A percentile compares a stretch with the other conserved stretches of the same genome.
Evolutionary conservation across 2,329 filamentous ascomycete species (phyloP).

Genomic region (Alternaria sp.): DNA sequence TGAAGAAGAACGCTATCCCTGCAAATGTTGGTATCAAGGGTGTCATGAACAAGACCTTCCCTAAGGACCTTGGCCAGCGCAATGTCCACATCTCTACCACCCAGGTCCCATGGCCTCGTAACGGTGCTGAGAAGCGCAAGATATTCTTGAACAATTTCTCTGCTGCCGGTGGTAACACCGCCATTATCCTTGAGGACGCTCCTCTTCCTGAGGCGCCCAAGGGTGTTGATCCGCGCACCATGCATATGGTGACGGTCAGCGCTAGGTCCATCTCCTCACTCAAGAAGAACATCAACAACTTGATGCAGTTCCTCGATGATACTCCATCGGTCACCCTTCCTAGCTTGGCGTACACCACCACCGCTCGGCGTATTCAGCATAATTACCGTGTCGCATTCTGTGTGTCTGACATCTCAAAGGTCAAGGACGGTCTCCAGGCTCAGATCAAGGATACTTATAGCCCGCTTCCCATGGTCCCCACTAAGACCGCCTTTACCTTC

Average conservation of each 20-base stretch:
- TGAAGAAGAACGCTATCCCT: slow-evolving; percentile 63
- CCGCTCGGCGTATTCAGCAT: slow-evolving; percentile 63
- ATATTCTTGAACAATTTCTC: slow-evolving; percentile 64
- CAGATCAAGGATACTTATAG: slow-evolving; percentile 61
- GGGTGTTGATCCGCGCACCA: slow-evolving; percentile 56
- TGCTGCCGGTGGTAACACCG: slow-evolving; percentile 63
- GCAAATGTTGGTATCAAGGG: slow-evolving; percentile 65
- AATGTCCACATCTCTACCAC: slow-evolving; percentile 62
- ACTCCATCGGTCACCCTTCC: slow-evolving; percentile 57
- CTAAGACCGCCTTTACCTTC: slow-evolving; percentile 62
- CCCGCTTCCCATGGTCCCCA: slow-evolving; percentile 62
- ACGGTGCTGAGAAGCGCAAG: slow-evolving; percentile 59
- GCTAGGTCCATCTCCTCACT: slow-evolving; percentile 61
- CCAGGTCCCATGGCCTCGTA: slow-evolving; percentile 57
- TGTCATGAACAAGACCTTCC: slow-evolving; percentile 64
- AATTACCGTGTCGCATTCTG: slow-evolving; percentile 61
- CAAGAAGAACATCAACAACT: slow-evolving; percentile 60
- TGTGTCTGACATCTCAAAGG: slow-evolving; percentile 58
- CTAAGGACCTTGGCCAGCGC: slow-evolving; percentile 61
- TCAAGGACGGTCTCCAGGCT: slow-evolving; percentile 56
- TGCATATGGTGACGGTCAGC: slow-evolving; percentile 60
- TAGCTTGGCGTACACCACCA: slow-evolving; percentile 62
- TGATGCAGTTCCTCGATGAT: slow-evolving; percentile 58
- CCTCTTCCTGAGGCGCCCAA: slow-evolving; percentile 55
- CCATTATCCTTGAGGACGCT: slow-evolving; percentile 61